Evolutionary conservation across 331 rosid genomes (phyloP).

Genomic region (Pyrus hybrid): DNA sequence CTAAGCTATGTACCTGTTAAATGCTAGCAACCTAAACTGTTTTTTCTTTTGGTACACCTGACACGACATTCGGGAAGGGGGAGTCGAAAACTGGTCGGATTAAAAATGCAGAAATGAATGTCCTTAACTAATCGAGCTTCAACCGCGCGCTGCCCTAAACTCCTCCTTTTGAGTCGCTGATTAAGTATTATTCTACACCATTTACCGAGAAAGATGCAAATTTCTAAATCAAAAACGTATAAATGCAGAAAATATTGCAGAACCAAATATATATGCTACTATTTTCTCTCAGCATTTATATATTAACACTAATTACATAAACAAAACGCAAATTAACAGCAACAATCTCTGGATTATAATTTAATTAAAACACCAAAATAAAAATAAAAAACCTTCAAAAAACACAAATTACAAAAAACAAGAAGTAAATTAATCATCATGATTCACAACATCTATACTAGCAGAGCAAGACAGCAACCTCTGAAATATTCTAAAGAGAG

Average conservation of each 20-base stretch:
- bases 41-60: no score
- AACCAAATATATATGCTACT: not conserved
- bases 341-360: not conserved
- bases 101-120: no score
- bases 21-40: not conserved
- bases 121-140: no score
- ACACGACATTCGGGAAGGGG: no score
- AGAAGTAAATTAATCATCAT: not conserved
- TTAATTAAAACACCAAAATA: not conserved
- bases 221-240: not conserved
- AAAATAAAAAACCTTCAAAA: not conserved
- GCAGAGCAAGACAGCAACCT: constrained; percentile 66
- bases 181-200: not conserved
- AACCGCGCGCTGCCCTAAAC: not conserved
- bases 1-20: not conserved
- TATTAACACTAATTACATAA: not conserved
- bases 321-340: not conserved
- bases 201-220: not conserved
- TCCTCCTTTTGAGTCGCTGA: not conserved
- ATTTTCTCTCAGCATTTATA: not conserved
- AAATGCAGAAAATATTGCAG: not conserved
- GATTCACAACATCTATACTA: constrained; percentile 50
- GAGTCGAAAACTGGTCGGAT: no score
- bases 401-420: not conserved
- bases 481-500: constrained; percentile 45